Evolutionary conservation across 176 grass and related monocot genomes (phyloP).

Genomic region (Bonia amplexicaulis): DNA sequence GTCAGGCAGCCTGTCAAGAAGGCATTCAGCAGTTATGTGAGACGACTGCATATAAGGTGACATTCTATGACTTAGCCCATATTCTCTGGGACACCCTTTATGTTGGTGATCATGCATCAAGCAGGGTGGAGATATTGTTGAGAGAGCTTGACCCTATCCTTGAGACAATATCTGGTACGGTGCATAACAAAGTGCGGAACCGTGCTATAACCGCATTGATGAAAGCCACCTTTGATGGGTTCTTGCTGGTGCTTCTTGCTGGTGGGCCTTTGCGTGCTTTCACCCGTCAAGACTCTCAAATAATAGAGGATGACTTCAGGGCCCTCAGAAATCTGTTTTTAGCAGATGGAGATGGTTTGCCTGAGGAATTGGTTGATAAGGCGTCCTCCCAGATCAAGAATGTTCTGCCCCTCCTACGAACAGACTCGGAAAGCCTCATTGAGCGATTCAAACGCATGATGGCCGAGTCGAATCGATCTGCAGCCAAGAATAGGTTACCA

Average conservation of each 20-base stretch:
- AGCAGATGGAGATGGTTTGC: conserved; percentile 90
- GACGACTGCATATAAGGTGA: conserved; percentile 87
- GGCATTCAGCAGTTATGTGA: conserved; percentile 82
- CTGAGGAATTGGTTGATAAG: conserved; percentile 88
- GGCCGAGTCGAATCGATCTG: conserved; percentile 41
- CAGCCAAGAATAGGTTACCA: conserved; percentile 50
- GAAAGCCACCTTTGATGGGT: conserved; percentile 91
- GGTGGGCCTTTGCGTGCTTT: conserved; percentile 83
- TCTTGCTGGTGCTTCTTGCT: conserved; percentile 86
- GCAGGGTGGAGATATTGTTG: conserved; percentile 61
- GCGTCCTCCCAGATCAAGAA: conserved; percentile 85
- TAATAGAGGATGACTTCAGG: conserved; percentile 82
- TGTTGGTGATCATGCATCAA: conserved; percentile 55
- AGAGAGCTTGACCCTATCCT: conserved; percentile 82
- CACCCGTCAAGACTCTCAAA: conserved; percentile 55
- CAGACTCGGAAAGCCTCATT: conserved; percentile 71
- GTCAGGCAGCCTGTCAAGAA: conserved; percentile 75
- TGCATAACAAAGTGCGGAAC: conserved; percentile 86
- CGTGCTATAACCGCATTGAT: conserved; percentile 85
- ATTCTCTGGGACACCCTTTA: conserved; percentile 84
- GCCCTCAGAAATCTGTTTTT: conserved; percentile 74
- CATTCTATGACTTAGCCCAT: conserved; percentile 77
- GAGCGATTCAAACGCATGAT: conserved; percentile 73
- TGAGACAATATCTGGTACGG: conserved; percentile 74
- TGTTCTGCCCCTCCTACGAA: conserved; percentile 66